Conservation (phyloP, 1,139 yeast species). For the Hemisphaericaspora xylanilytica region DNA sequence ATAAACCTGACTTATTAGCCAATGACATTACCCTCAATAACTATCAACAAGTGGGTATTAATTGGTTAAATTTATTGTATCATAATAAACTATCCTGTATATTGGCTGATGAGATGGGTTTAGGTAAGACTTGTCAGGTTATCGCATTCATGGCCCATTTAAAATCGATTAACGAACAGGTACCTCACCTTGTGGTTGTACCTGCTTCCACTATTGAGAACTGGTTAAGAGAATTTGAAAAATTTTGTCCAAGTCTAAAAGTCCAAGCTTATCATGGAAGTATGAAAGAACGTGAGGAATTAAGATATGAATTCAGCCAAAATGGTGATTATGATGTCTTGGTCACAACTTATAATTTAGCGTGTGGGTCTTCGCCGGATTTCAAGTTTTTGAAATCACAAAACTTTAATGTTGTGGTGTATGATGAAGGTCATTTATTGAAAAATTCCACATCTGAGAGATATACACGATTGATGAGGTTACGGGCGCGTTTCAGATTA, state of each 20-base stretch:
- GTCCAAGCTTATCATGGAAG: constrained; percentile 95
- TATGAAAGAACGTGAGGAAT: constrained; percentile 77
- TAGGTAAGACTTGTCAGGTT: constrained; percentile 95
- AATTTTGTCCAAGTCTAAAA: constrained; percentile 76
- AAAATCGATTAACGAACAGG: constrained; percentile 84
- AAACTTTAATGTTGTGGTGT: constrained; percentile 82
- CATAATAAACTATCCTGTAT: constrained; percentile 82
- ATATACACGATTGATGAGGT: constrained; percentile 78
- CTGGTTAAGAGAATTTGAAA: constrained; percentile 92
- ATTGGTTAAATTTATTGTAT: constrained; percentile 85
- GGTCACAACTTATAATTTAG: constrained; percentile 90
- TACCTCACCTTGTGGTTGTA: constrained; percentile 91
- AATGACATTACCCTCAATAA: constrained; percentile 68
- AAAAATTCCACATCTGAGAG: constrained; percentile 89
- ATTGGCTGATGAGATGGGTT: constrained; percentile 96
- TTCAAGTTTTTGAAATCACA: constrained; percentile 71
- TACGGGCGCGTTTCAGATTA: constrained; percentile 76
- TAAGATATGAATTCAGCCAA: constrained; percentile 63
- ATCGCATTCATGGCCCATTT: constrained; percentile 88
- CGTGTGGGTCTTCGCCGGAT: constrained; percentile 84
- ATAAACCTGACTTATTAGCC: constrained; percentile 67
- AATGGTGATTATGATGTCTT: constrained; percentile 77
- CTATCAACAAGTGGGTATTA: constrained; percentile 93
- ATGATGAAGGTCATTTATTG: constrained; percentile 96
- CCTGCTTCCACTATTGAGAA: constrained; percentile 96